Conservation (phyloP, 305 asterid species). For the Fraxinus albicans region DNA sequence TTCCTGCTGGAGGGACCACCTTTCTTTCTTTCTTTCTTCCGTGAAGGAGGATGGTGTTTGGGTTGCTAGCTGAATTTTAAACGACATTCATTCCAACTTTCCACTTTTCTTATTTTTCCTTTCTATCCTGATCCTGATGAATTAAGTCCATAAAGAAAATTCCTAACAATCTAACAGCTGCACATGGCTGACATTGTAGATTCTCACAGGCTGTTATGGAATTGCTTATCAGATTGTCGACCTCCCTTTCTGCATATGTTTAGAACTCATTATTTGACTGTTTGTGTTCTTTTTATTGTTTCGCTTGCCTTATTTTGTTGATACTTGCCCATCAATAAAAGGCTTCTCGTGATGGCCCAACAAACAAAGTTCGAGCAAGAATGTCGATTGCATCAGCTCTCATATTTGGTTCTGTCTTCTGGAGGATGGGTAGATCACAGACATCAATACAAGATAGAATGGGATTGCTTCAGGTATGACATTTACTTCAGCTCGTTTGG, state of each 20-base stretch:
- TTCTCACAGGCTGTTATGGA: background rate
- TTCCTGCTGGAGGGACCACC: background rate
- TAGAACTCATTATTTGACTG: conserved; percentile 13
- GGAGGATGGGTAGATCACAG: conserved; percentile 98
- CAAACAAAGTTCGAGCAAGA: conserved; percentile 93
- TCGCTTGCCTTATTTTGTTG: conserved; percentile 22
- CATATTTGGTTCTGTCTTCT: conserved; percentile 96
- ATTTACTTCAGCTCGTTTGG: conserved; percentile 11
- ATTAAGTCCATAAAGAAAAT: background rate
- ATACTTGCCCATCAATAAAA: conserved; percentile 25
- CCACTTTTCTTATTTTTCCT: background rate
- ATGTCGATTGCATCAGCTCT: conserved; percentile 96
- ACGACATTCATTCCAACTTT: background rate
- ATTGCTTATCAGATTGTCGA: background rate
- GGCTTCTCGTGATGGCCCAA: conserved; percentile 99
- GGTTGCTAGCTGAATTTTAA: background rate
- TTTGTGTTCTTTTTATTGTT: background rate
- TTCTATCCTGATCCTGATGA: conserved; percentile 15
- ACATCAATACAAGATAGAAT: conserved; percentile 93
- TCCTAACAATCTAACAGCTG: background rate
- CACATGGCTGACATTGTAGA: background rate
- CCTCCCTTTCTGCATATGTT: conserved; percentile 7
- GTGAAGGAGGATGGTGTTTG: conserved; percentile 4
- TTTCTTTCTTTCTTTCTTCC: background rate
- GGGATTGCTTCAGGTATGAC: conserved; percentile 94